Conservation (phyloP, 1,139 yeast species). For the Geotrichum restrictum region DNA sequence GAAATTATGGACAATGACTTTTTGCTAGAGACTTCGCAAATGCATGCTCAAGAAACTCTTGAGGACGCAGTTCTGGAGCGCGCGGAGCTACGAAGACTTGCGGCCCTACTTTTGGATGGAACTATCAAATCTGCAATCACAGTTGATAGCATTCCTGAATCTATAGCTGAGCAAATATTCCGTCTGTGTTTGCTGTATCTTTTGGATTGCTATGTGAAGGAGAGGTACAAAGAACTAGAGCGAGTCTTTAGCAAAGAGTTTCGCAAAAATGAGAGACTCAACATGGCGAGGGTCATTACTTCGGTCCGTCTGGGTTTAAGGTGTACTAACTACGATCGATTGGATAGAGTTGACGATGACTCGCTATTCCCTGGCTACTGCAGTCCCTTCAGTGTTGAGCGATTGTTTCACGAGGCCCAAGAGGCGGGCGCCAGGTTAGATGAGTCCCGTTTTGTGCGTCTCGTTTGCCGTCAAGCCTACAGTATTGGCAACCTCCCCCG, state of each 20-base stretch:
- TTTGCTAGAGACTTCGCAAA: not conserved
- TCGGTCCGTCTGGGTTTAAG: conserved; percentile 17
- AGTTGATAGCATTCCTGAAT: not conserved
- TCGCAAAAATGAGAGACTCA: conserved; percentile 6
- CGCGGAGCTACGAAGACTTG: not conserved
- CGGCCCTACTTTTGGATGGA: conserved; percentile 9
- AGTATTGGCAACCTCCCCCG: conserved; percentile 14
- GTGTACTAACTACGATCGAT: conserved; percentile 12
- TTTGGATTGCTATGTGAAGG: conserved; percentile 9
- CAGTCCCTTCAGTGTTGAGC: conserved; percentile 19
- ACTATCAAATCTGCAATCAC: conserved; percentile 9
- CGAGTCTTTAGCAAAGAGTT: conserved; percentile 6
- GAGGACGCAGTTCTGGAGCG: not conserved
- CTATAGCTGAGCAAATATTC: conserved; percentile 19
- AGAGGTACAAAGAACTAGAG: conserved; percentile 2
- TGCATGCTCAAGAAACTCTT: not conserved
- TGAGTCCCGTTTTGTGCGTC: conserved; percentile 10
- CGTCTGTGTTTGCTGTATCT: conserved; percentile 12
- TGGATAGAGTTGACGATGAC: conserved; percentile 19
- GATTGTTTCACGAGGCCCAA: not conserved
- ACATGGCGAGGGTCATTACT: conserved; percentile 9
- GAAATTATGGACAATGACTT: not conserved
- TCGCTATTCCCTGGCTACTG: conserved; percentile 18
- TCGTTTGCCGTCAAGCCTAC: conserved; percentile 8
- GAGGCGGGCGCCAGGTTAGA: conserved; percentile 4